Percentiles rank a stretch among this genome's conserved stretches.
Evolutionary conservation across 805 yeast species (phyloP).

Genomic region (Metahyphopichia silvanorum): DNA sequence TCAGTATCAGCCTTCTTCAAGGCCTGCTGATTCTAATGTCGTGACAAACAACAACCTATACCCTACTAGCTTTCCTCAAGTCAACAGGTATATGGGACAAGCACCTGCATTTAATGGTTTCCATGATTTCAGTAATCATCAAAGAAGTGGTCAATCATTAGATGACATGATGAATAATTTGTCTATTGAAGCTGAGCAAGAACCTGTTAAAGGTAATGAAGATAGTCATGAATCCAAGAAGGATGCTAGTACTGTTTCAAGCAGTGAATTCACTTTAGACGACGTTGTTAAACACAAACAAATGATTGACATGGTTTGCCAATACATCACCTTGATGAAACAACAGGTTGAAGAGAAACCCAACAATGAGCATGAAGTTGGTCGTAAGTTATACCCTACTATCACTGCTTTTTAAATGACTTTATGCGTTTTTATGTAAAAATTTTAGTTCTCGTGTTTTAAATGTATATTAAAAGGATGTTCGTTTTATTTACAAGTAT

Average conservation of each 20-base stretch:
- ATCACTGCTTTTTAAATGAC: conserved; percentile 34
- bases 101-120: conserved; percentile 18
- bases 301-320: conserved; percentile 31
- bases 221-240: conserved; percentile 1
- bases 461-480: conserved; percentile 1
- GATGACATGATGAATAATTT: conserved; percentile 7
- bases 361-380: conserved; percentile 1
- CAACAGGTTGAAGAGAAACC: conserved; percentile 8
- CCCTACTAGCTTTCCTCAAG: conserved; percentile 25
- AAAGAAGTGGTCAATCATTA: conserved; percentile 28
- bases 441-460: background rate
- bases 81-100: conserved; percentile 17
- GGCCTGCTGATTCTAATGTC: conserved; percentile 5
- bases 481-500: conserved; percentile 3
- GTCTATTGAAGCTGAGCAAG: conserved; percentile 7
- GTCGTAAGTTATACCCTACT: conserved; percentile 32
- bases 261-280: conserved; percentile 15
- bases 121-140: conserved; percentile 35
- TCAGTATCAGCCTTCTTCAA: conserved; percentile 6
- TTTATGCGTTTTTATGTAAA: background rate
- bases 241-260: conserved; percentile 1
- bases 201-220: background rate
- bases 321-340: conserved; percentile 21
- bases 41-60: conserved; percentile 15
- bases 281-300: conserved; percentile 34